Conservation (phyloP, 1,139 yeast species). For the Diutina catenulata region DNA sequence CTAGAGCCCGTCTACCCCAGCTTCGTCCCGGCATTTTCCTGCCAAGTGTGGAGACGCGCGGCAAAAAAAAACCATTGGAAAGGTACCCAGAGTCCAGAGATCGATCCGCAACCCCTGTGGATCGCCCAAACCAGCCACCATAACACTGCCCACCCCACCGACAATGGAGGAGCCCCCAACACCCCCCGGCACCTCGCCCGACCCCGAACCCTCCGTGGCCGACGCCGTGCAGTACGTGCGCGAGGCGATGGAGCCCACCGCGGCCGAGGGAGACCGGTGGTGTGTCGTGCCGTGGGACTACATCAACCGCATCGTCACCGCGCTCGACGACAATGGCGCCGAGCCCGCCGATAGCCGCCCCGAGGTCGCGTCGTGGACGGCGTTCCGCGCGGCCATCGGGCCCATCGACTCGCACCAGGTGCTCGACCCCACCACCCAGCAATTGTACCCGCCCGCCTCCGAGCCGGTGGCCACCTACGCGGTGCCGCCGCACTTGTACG, state of each 20-base stretch:
- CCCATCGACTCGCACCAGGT: background rate
- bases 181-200: too few species aligned
- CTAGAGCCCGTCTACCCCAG: too few species aligned
- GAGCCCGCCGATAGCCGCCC: background rate
- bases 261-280: slow-evolving; percentile 3
- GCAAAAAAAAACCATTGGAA: too few species aligned
- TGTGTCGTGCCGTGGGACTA: background rate
- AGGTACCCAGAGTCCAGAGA: too few species aligned
- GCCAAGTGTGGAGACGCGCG: too few species aligned
- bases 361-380: too few species aligned
- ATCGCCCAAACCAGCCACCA: too few species aligned
- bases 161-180: too few species aligned
- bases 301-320: background rate
- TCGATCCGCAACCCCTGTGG: too few species aligned
- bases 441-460: background rate
- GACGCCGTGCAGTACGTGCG: background rate
- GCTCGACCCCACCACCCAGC: background rate
- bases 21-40: too few species aligned
- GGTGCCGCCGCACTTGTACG: slow-evolving; percentile 3
- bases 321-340: background rate
- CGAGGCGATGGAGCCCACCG: background rate
- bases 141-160: too few species aligned
- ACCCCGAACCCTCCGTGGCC: background rate
- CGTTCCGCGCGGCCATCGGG: background rate
- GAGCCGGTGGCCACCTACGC: background rate